phyloP scores from a whole-genome alignment of 768 basidiomycete genomes.

The Russula brevipes region DNA sequence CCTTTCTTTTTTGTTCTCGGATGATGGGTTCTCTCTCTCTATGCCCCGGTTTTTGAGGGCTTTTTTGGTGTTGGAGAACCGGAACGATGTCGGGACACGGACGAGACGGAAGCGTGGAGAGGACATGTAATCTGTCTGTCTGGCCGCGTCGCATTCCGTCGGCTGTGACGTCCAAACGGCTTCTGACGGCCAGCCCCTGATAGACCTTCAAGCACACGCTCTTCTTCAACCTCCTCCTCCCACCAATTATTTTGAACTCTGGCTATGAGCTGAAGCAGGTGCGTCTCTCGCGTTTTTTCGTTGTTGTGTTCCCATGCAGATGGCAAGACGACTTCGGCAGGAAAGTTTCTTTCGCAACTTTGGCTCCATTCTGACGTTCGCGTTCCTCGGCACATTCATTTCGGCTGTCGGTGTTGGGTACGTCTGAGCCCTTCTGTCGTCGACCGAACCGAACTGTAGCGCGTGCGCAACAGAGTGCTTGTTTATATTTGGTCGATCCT shows the following conservation, averaged over 20 bases:
- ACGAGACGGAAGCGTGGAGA: neutral
- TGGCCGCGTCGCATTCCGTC: neutral
- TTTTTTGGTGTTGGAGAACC: neutral
- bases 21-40: neutral
- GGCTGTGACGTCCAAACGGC: neutral
- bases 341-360: constrained; percentile 99
- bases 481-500: constrained; percentile 94
- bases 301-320: neutral
- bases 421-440: constrained; percentile 32
- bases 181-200: constrained; percentile 1
- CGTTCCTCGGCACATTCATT: constrained; percentile 93
- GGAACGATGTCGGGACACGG: neutral
- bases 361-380: constrained; percentile 90
- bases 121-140: neutral
- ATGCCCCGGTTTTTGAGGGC: neutral
- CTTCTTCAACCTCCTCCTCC: constrained; percentile 96
- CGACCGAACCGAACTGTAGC: constrained; percentile 34
- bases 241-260: constrained; percentile 96
- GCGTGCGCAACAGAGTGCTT: constrained; percentile 66
- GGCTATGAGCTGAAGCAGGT: constrained; percentile 98
- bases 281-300: constrained; percentile 26
- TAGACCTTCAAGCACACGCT: constrained; percentile 96
- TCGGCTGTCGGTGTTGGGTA: constrained; percentile 95
- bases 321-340: constrained; percentile 37
- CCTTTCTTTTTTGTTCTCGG: neutral